These are phyloP conservation scores for Drosera capensis DNA, from an alignment of 148 eudicot species.

Conservation along the genomic window DNA sequence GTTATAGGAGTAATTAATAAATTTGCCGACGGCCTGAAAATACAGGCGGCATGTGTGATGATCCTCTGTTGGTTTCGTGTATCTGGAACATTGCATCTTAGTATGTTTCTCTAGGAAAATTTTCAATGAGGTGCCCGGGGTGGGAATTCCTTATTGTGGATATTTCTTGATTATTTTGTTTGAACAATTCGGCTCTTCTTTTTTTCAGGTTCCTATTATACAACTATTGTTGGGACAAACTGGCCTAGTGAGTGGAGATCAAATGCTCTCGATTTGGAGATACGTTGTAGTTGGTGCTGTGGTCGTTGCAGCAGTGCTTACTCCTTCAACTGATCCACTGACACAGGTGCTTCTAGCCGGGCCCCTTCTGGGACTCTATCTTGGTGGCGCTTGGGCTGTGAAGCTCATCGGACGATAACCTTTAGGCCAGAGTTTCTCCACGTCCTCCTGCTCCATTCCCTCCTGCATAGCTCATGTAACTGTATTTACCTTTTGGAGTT, in stretches of 20 bases:
- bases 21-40: background rate
- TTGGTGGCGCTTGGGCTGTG: slow-evolving; percentile 88
- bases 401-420: slow-evolving; percentile 57
- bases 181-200: too few species aligned
- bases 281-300: slow-evolving; percentile 96
- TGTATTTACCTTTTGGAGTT: too few species aligned
- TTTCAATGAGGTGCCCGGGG: too few species aligned
- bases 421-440: too few species aligned
- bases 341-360: slow-evolving; percentile 91
- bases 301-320: slow-evolving; percentile 85
- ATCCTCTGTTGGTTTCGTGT: too few species aligned
- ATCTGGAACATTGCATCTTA: too few species aligned
- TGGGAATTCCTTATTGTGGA: too few species aligned
- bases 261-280: slow-evolving; percentile 98
- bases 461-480: too few species aligned
- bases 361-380: slow-evolving; percentile 88
- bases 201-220: slow-evolving; percentile 73
- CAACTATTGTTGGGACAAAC: slow-evolving; percentile 84
- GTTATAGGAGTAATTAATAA: background rate
- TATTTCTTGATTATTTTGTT: too few species aligned
- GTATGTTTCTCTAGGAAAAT: too few species aligned
- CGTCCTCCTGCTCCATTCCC: too few species aligned
- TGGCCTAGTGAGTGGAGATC: slow-evolving; percentile 77
- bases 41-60: too few species aligned
- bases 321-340: slow-evolving; percentile 96